These are phyloP conservation scores for Hylodesmum podocarpum DNA, from an alignment of 306 rosid species.

Conservation along the genomic window DNA sequence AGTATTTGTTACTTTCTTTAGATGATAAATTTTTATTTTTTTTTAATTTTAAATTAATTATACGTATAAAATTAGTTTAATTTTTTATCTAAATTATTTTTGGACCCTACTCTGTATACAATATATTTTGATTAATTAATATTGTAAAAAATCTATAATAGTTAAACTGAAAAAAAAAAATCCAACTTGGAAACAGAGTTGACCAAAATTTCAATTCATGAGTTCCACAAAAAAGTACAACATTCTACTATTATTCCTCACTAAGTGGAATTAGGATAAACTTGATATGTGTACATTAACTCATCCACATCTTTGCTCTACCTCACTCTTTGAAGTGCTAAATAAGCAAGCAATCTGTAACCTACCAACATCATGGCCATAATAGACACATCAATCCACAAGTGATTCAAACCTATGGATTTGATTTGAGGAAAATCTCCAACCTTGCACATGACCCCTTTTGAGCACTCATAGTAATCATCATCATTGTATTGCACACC, in stretches of 20 bases:
- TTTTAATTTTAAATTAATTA: too few relatives aligned
- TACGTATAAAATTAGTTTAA: too few relatives aligned
- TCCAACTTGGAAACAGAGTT: neutral
- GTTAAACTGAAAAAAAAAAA: neutral
- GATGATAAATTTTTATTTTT: too few relatives aligned
- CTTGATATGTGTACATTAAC: neutral
- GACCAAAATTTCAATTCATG: slow-evolving; percentile 24
- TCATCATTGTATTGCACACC: slow-evolving; percentile 72
- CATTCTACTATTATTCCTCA: slow-evolving; percentile 27
- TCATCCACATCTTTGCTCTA: slow-evolving; percentile 33
- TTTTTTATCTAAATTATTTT: too few relatives aligned
- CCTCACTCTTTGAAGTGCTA: slow-evolving; percentile 70
- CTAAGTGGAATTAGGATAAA: slow-evolving; percentile 28
- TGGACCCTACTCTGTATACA: too few relatives aligned
- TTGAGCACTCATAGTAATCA: slow-evolving; percentile 72
- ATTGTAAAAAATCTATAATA: neutral
- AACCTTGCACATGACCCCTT: slow-evolving; percentile 61
- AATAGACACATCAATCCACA: slow-evolving; percentile 69
- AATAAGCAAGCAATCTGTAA: slow-evolving; percentile 67
- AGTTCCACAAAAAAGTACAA: neutral
- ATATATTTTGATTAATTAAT: neutral
- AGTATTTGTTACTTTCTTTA: too few relatives aligned
- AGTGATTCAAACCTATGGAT: slow-evolving; percentile 56
- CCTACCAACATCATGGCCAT: slow-evolving; percentile 76
- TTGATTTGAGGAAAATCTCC: slow-evolving; percentile 58